These are phyloP conservation scores for Lichtheimia ornata DNA, from an alignment of 371 early-diverging fungal genomes.

Conservation along the genomic window DNA sequence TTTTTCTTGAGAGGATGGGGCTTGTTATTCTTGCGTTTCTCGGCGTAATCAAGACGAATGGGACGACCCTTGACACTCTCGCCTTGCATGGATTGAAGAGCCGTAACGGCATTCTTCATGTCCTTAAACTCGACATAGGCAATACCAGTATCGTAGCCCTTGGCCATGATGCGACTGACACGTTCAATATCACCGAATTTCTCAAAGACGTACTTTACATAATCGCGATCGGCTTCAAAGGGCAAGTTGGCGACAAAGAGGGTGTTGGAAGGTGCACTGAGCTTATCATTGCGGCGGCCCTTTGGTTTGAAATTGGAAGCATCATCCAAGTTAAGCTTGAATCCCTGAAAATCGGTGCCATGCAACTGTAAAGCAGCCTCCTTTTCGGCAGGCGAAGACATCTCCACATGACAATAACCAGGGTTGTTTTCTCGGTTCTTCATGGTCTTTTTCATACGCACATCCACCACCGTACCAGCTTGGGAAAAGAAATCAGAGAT, in stretches of 20 bases:
- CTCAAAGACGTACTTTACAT: neutral
- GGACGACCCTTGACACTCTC: neutral
- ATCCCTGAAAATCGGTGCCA: neutral
- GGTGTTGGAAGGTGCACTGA: neutral
- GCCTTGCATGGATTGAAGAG: neutral
- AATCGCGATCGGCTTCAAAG: neutral
- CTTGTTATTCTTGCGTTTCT: too few species aligned
- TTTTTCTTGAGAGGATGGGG: too few species aligned
- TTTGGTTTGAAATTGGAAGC: neutral
- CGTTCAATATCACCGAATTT: neutral
- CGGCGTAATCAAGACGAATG: constrained; percentile 1
- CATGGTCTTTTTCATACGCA: neutral
- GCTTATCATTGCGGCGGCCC: neutral
- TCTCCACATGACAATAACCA: neutral
- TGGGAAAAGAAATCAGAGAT: neutral
- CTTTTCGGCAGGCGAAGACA: neutral
- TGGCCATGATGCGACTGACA: neutral
- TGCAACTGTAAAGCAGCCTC: neutral
- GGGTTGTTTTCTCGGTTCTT: neutral
- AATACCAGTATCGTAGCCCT: neutral
- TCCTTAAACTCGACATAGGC: neutral
- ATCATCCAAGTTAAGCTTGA: neutral
- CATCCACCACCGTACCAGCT: neutral
- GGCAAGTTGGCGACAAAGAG: constrained; percentile 1
- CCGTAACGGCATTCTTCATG: neutral